phyloP scores from a whole-genome alignment of 2,329 filamentous ascomycete genomes.

The Colletotrichum euphorbiae region DNA sequence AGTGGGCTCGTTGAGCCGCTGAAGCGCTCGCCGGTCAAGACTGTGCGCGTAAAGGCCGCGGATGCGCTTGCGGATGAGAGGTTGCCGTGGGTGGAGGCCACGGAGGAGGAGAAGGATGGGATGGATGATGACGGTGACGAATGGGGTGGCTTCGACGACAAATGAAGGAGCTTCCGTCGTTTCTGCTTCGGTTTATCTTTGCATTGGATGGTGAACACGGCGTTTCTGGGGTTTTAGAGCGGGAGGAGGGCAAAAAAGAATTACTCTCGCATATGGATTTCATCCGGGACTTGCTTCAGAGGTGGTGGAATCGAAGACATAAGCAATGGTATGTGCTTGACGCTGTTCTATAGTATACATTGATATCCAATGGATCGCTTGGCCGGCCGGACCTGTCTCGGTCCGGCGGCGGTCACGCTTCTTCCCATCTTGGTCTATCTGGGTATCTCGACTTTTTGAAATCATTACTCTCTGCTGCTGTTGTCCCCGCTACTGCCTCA shows the following conservation, averaged over 20 bases:
- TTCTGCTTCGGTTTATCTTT: constrained; percentile 18
- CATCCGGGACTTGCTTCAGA: constrained; percentile 7
- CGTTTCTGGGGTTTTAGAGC: constrained; percentile 21
- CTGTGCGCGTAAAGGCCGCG: constrained; percentile 75
- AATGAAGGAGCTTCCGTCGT: constrained; percentile 8
- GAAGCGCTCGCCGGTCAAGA: constrained; percentile 73
- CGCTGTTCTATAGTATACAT: constrained; percentile 35
- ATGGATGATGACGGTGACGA: constrained; percentile 51
- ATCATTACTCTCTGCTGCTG: constrained; percentile 5
- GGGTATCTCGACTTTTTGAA: constrained; percentile 38
- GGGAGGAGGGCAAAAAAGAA: constrained; percentile 17
- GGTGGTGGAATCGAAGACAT: neutral
- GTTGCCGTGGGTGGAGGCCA: constrained; percentile 70
- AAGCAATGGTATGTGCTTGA: constrained; percentile 25
- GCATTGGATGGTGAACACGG: constrained; percentile 37
- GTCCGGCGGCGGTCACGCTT: constrained; percentile 15
- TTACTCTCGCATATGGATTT: neutral
- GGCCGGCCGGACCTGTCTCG: constrained; percentile 9
- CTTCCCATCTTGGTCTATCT: constrained; percentile 35
- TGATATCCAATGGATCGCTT: constrained; percentile 35
- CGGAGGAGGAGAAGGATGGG: constrained; percentile 47
- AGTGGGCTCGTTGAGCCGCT: constrained; percentile 68
- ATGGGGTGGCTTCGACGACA: constrained; percentile 40
- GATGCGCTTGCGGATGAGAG: constrained; percentile 81
- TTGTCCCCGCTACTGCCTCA: neutral